These are phyloP conservation scores for Halenospora varia DNA, from an alignment of 495 filamentous ascomycete species.

Conservation along the genomic window DNA sequence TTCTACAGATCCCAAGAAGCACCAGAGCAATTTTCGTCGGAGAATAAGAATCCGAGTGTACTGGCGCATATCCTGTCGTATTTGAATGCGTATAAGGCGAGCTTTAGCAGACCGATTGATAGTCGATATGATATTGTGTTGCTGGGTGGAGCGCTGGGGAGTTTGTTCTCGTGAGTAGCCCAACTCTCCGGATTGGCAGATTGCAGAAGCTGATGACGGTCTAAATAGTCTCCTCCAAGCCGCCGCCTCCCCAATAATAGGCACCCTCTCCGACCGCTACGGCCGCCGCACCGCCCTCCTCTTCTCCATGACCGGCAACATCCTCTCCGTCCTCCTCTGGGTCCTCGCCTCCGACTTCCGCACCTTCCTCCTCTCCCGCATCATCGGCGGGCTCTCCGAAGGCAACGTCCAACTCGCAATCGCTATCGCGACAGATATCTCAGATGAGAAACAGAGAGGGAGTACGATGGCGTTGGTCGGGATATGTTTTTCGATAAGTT, in stretches of 20 bases:
- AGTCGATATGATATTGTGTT: slow-evolving; percentile 96
- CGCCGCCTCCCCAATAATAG: slow-evolving; percentile 87
- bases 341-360: slow-evolving; percentile 81
- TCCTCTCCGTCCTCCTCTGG: slow-evolving; percentile 89
- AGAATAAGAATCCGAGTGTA: slow-evolving; percentile 48
- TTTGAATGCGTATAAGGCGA: slow-evolving; percentile 92
- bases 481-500: slow-evolving; percentile 94
- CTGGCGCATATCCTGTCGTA: slow-evolving; percentile 75
- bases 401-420: slow-evolving; percentile 96
- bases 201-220: background rate
- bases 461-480: slow-evolving; percentile 95
- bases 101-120: slow-evolving; percentile 90
- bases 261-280: slow-evolving; percentile 80
- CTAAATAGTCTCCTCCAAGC: slow-evolving; percentile 75
- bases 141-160: slow-evolving; percentile 81
- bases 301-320: slow-evolving; percentile 92
- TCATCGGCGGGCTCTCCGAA: slow-evolving; percentile 92
- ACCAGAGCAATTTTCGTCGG: slow-evolving; percentile 44
- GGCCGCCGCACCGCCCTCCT: slow-evolving; percentile 86
- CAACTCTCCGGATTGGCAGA: background rate
- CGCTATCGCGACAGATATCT: slow-evolving; percentile 95
- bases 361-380: slow-evolving; percentile 85
- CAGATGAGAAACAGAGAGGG: slow-evolving; percentile 72
- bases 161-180: slow-evolving; percentile 25
- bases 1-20: slow-evolving; percentile 77